Base-by-base conservation (phyloP, 352 stramenopile genomes). In the Pythium scleroteichum region DNA sequence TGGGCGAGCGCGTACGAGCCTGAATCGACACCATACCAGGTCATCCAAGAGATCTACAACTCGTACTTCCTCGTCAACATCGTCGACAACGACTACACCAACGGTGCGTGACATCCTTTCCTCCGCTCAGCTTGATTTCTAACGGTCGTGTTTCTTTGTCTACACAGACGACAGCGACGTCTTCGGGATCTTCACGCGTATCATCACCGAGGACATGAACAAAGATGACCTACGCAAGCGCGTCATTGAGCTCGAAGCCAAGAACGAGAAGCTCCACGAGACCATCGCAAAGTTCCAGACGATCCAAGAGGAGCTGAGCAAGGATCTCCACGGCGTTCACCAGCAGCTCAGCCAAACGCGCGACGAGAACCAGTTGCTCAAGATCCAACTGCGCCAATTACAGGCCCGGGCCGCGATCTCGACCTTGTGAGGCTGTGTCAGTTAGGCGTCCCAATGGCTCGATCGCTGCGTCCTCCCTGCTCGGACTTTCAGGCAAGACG, bases 21-120 rank as follows among this genome's bases (percentile, higher is more conserved):
- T 59, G 94, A 95, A 41, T 88, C 80, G 38, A 35, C 61, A 17
- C 73, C 79, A 26, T 66, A 66, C 66, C 35, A 75, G 24, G 73
- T 93, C 24, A 83, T 93, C 49, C 79, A 90, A 58, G 69, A 89
- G 35, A 97, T 99, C 27, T 88, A 92, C 72, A 94, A 99, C 79
- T 91, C 90, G 40, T 99, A 98, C 76, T 99, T 95, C 69, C 83
- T 99, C 52, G 95, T 99, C 53, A 98, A 97, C 61, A 97, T 99
- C 51, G 97, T 99, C 61, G 96, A 99, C 83, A 99, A 99, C 73
- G 94, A 99, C 74, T 99, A 97, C 67, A 84, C 81, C 8, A 91
- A 87, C 53, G 79, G 53, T 59, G 29, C 5, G 29, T 35, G 29
- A 35, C 10, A 10, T 5, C 29, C 5, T 35, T 35, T n/a, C n/a